Evolutionary conservation across 2,329 filamentous ascomycete species (phyloP).

Genomic region (Magnaporthiopsis rhizophila): DNA sequence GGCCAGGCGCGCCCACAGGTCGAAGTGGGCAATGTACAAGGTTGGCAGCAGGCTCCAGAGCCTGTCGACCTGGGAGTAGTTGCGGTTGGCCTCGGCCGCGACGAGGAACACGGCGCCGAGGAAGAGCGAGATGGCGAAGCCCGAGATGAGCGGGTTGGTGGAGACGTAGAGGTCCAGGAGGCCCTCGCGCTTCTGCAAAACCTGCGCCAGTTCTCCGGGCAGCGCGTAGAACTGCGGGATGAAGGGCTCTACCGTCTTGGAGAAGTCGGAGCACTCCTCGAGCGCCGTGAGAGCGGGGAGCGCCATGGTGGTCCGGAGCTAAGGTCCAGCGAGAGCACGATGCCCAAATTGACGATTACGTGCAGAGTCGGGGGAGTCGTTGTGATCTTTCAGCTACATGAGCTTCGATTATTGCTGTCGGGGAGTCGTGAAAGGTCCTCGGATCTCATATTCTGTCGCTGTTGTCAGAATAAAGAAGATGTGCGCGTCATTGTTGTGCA

Average conservation of each 20-base stretch:
- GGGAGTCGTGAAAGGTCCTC: too few relatives aligned
- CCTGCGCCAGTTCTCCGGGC: constrained; percentile 54
- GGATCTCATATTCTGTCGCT: background rate
- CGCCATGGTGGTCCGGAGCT: constrained; percentile 41
- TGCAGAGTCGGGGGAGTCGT: too few relatives aligned
- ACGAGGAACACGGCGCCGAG: constrained; percentile 67
- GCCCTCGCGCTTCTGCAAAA: constrained; percentile 49
- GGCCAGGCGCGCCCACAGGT: constrained; percentile 70
- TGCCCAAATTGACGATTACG: background rate
- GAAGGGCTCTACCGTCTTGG: constrained; percentile 67
- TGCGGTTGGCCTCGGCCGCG: constrained; percentile 76
- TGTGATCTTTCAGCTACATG: background rate
- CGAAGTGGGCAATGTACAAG: constrained; percentile 78
- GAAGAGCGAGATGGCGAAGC: constrained; percentile 62
- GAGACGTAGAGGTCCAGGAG: constrained; percentile 66
- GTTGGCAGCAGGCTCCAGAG: constrained; percentile 86
- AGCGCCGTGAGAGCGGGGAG: constrained; percentile 64
- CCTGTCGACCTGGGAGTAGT: constrained; percentile 95
- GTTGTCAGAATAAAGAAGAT: background rate
- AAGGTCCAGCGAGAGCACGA: background rate
- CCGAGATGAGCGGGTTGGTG: constrained; percentile 80
- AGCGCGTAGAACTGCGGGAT: constrained; percentile 62
- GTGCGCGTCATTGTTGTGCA: background rate
- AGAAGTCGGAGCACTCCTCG: constrained; percentile 68
- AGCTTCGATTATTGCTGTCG: background rate